Evolutionary conservation across 2,329 filamentous ascomycete species (phyloP).

Genomic region (Ciborinia camelliae): DNA sequence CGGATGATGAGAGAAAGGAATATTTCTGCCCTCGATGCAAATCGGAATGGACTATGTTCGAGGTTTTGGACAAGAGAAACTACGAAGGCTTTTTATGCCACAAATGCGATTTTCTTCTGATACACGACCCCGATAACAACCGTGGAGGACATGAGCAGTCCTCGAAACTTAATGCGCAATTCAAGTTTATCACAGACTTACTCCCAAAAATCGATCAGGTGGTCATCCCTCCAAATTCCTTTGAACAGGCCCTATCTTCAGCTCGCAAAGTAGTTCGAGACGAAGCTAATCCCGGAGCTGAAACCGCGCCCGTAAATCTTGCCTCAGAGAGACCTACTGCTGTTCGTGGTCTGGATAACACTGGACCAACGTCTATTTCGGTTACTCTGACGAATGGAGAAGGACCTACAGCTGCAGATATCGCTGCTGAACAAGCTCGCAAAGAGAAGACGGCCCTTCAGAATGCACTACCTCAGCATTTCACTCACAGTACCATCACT

Average conservation of each 20-base stretch:
- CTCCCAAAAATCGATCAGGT: slow-evolving; percentile 74
- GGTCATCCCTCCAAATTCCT: slow-evolving; percentile 69
- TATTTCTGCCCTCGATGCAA: slow-evolving; percentile 80
- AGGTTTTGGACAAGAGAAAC: slow-evolving; percentile 73
- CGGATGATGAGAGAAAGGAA: slow-evolving; percentile 84
- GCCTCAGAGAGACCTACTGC: slow-evolving; percentile 58
- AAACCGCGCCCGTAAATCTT: slow-evolving; percentile 56
- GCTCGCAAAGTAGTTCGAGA: slow-evolving; percentile 64
- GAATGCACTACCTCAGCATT: slow-evolving; percentile 69
- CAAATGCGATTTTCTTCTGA: slow-evolving; percentile 64
- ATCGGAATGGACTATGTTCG: slow-evolving; percentile 83
- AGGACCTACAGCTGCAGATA: slow-evolving; percentile 64
- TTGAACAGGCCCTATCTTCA: slow-evolving; percentile 63
- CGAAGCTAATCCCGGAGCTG: slow-evolving; percentile 61
- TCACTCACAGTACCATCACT: slow-evolving; percentile 66
- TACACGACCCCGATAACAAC: slow-evolving; percentile 63
- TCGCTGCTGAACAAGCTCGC: slow-evolving; percentile 59
- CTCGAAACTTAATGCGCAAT: slow-evolving; percentile 72
- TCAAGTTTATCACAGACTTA: slow-evolving; percentile 73
- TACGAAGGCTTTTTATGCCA: slow-evolving; percentile 76
- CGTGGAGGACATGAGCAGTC: slow-evolving; percentile 70
- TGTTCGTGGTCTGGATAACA: slow-evolving; percentile 65
- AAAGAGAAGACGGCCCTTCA: slow-evolving; percentile 64
- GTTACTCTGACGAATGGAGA: slow-evolving; percentile 66
- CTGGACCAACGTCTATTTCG: slow-evolving; percentile 64